phyloP scores from a whole-genome alignment of 345 rosid genomes.

The Turnera subulata region DNA sequence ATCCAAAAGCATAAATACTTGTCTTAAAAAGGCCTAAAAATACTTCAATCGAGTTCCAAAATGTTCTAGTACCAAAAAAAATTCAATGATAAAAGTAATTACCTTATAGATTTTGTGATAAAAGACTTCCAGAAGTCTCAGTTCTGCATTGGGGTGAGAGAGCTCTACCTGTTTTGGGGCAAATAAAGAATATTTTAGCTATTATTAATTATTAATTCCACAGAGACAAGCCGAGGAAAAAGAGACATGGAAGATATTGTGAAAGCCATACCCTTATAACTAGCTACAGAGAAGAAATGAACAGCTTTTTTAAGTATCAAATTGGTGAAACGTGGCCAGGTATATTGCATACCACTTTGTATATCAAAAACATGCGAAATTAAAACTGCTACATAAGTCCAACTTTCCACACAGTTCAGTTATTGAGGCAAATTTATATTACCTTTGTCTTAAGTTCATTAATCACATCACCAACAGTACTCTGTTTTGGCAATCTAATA shows the following conservation, averaged over 20 bases:
- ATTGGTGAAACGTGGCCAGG: too few relatives aligned
- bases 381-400: not conserved
- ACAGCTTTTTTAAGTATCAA: too few relatives aligned
- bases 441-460: slow-evolving; percentile 89
- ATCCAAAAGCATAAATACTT: too few relatives aligned
- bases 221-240: not conserved
- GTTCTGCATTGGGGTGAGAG: slow-evolving; percentile 82
- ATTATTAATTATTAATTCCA: too few relatives aligned
- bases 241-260: not conserved
- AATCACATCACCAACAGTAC: slow-evolving; percentile 87
- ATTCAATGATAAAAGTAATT: not conserved
- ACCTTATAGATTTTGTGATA: slow-evolving; percentile 97
- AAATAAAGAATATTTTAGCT: not conserved
- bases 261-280: not conserved
- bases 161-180: slow-evolving; percentile 71
- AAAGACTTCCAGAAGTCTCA: slow-evolving; percentile 87
- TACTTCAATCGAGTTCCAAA: too few relatives aligned
- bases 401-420: too few relatives aligned
- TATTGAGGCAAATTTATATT: slow-evolving; percentile 4
- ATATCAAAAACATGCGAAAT: not conserved
- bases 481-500: slow-evolving; percentile 87
- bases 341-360: not conserved
- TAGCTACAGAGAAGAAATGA: too few relatives aligned
- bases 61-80: not conserved
- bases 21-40: too few relatives aligned